Base-by-base conservation (phyloP, 2,329 filamentous ascomycete species). In the Phialophora tarda region DNA sequence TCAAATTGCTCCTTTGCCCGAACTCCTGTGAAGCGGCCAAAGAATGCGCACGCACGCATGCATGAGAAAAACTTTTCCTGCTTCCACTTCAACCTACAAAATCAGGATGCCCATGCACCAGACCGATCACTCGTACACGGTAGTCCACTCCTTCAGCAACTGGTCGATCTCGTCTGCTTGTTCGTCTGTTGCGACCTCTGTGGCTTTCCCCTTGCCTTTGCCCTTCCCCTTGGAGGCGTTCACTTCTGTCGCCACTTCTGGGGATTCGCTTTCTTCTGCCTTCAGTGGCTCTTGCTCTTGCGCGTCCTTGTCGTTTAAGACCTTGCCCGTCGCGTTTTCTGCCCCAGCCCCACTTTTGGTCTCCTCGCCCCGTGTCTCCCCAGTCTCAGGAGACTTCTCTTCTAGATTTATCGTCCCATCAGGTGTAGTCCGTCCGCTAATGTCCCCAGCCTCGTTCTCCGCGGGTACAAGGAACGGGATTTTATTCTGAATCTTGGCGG, bases 111-210 rank as follows among this genome's bases (percentile, higher is more conserved):
- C 2, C 17, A 14, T 23, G 23, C 48, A 51, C 26, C 48, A 51
- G 2, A 1, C 11, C 10, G 10, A 10, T 51, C 51, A 24, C 44
- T 53, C 47, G 32, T 44, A 53, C 55, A 59, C 23, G 4, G 47
- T 64, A 28, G 55, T 64, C 56, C 62, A 66, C 64, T 59, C 54
- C 24, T 57, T 59, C 17, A 62, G 51, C 44, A 62, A 55, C 28
- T 48, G 58, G 17, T 65, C 50, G 34, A 64, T 44, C 26, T 54
- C 56, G 32, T 64, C 55, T 8, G 44, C 30, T 12, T 38, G 28
- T 47, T 23, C 48, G 32, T 51, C 26, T 7, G 32, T 47, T 17
- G 55, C 34, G 8, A 24, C 14, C 34, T 47, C 34, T 17, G 17
- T 55, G 3, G 26, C 53, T 17, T 34, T 55, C 12, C 48, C 48